Evolutionary conservation across 2,329 filamentous ascomycete species (phyloP).

Genomic region (Aspergillus flavus): DNA sequence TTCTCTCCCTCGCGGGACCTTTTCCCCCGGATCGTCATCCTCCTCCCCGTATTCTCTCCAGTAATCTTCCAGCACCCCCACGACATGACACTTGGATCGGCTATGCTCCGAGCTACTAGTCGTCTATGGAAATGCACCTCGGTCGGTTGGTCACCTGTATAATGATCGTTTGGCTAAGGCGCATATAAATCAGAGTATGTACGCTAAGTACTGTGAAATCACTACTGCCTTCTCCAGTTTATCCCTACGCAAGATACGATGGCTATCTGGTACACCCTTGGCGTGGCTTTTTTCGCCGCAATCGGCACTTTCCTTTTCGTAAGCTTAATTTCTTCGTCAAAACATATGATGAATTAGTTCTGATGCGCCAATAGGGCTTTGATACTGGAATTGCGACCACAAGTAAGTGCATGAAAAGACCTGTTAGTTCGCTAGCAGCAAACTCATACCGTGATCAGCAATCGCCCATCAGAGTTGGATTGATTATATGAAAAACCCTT

Average conservation of each 20-base stretch:
- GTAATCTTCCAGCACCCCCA: background rate
- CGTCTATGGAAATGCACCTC: conserved; percentile 1
- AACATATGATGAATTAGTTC: background rate
- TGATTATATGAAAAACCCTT: conserved; percentile 60
- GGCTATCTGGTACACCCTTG: conserved; percentile 51
- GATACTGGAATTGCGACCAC: conserved; percentile 64
- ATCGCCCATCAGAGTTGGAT: conserved; percentile 64
- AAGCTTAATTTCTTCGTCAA: conserved; percentile 25
- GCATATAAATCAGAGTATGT: background rate
- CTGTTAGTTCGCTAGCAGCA: background rate
- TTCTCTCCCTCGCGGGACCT: background rate
- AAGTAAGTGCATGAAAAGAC: conserved; percentile 40
- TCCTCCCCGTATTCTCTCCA: background rate
- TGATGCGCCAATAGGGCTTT: conserved; percentile 50
- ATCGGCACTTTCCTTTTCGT: conserved; percentile 63
- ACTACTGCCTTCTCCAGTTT: background rate
- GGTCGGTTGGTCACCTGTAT: background rate
- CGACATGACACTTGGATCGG: background rate
- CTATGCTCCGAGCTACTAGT: conserved; percentile 1
- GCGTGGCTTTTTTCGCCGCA: conserved; percentile 59
- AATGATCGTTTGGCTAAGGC: background rate
- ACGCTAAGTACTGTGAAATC: background rate
- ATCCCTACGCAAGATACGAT: conserved; percentile 26
- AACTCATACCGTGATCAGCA: conserved; percentile 34
- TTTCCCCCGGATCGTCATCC: conserved; percentile 2